Conservation (phyloP, 208 protist genomes). For the Trypanosoma avium region DNA sequence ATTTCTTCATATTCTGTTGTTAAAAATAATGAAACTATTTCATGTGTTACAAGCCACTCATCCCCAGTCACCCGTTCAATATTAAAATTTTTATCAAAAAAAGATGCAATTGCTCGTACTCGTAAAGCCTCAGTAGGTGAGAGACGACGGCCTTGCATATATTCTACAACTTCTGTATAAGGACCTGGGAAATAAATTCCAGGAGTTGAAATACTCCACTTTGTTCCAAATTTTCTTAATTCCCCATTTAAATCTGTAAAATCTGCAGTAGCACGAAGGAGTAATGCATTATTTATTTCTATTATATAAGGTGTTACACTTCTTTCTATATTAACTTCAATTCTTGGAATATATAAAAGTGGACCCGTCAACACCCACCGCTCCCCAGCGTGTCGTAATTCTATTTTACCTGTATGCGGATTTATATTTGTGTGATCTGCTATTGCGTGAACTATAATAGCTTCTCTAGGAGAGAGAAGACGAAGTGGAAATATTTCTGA, state of each 20-base stretch:
- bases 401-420: background rate
- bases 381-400: conserved; percentile 66
- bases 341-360: conserved; percentile 67
- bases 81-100: conserved; percentile 53
- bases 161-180: conserved; percentile 59
- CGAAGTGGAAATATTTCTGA: conserved; percentile 37
- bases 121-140: conserved; percentile 75
- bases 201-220: conserved; percentile 36
- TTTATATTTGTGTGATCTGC: conserved; percentile 12
- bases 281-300: conserved; percentile 40
- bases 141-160: conserved; percentile 60
- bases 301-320: conserved; percentile 51
- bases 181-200: conserved; percentile 56
- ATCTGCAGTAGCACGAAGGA: conserved; percentile 32
- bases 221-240: conserved; percentile 36
- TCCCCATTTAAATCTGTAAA: conserved; percentile 40
- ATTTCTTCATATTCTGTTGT: conserved; percentile 66
- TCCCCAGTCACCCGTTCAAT: conserved; percentile 37
- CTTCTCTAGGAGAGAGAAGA: conserved; percentile 64
- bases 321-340: conserved; percentile 64
- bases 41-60: conserved; percentile 82
- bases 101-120: conserved; percentile 68
- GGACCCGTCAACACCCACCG: conserved; percentile 68
- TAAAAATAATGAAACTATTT: conserved; percentile 47
- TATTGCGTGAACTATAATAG: conserved; percentile 50